A percentile compares a stretch with the other conserved stretches of the same genome.
Evolutionary conservation across 2,329 filamentous ascomycete genomes (phyloP).

Genomic region (Juglanconis oblonga): DNA sequence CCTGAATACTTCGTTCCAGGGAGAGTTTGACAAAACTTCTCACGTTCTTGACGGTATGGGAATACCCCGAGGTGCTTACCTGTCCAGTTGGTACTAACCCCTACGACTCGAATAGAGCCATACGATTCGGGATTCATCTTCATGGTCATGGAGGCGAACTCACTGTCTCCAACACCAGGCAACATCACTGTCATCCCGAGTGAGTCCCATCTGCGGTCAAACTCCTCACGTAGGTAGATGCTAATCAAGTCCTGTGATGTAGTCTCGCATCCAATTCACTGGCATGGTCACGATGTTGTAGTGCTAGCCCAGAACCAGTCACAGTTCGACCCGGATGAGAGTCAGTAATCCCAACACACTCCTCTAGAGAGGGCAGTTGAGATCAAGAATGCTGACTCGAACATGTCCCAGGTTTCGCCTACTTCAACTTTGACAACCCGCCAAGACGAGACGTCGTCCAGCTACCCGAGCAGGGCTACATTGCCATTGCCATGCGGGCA

Average conservation of each 20-base stretch:
- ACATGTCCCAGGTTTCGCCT: not conserved
- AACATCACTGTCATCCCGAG: not conserved
- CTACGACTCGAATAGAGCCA: not conserved
- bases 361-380: not conserved
- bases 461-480: slow-evolving; percentile 32
- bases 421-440: slow-evolving; percentile 32
- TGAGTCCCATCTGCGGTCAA: not conserved
- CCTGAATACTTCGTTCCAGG: not conserved
- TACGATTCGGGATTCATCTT: slow-evolving; percentile 6
- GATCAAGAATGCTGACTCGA: too few relatives aligned
- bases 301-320: slow-evolving; percentile 24
- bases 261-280: not conserved
- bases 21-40: not conserved
- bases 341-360: not conserved
- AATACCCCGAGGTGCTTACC: not conserved
- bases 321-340: slow-evolving; percentile 8
- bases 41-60: not conserved
- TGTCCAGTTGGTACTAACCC: not conserved
- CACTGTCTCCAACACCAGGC: not conserved
- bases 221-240: not conserved
- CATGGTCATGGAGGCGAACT: not conserved
- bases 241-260: not conserved
- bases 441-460: slow-evolving; percentile 35
- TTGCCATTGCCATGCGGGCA: slow-evolving; percentile 35
- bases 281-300: slow-evolving; percentile 25